Conservation (phyloP, 1,139 yeast genomes). For the Williopsis jadinii region DNA sequence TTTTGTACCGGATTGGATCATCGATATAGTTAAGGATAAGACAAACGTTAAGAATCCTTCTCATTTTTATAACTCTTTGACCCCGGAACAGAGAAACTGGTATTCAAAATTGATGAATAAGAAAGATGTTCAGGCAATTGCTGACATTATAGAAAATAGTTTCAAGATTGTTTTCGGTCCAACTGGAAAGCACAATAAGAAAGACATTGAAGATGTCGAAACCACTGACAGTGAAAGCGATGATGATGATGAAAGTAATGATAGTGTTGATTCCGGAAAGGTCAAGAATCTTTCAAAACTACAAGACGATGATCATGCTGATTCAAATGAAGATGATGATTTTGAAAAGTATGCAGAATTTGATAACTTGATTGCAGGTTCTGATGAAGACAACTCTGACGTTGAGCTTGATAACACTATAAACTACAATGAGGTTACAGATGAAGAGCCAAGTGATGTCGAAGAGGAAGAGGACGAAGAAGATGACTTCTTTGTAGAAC, state of each 20-base stretch:
- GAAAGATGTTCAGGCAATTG: constrained; percentile 39
- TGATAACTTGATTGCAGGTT: constrained; percentile 46
- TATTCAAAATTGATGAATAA: constrained; percentile 53
- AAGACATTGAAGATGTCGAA: constrained; percentile 15
- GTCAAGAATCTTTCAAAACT: constrained; percentile 19
- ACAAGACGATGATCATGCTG: constrained; percentile 18
- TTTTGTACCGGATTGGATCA: constrained; percentile 17
- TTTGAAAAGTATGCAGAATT: constrained; percentile 34
- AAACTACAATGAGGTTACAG: constrained; percentile 56
- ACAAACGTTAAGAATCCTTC: constrained; percentile 15
- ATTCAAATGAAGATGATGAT: constrained; percentile 14
- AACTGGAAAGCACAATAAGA: constrained; percentile 32
- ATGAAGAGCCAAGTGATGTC: constrained; percentile 42
- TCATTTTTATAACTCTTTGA: constrained; percentile 13
- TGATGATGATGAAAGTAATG: constrained; percentile 16
- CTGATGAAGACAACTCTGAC: constrained; percentile 42
- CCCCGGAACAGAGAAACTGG: constrained; percentile 14
- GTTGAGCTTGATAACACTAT: constrained; percentile 30
- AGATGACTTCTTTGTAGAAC: constrained; percentile 14
- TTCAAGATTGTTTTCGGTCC: constrained; percentile 56
- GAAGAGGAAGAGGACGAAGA: constrained; percentile 28
- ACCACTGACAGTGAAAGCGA: constrained; percentile 20
- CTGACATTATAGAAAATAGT: constrained; percentile 48
- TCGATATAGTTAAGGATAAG: constrained; percentile 11
- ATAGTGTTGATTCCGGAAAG: constrained; percentile 17